Conservation (phyloP, 2,329 filamentous ascomycete species). For the Tolypocladium ovalisporum region DNA sequence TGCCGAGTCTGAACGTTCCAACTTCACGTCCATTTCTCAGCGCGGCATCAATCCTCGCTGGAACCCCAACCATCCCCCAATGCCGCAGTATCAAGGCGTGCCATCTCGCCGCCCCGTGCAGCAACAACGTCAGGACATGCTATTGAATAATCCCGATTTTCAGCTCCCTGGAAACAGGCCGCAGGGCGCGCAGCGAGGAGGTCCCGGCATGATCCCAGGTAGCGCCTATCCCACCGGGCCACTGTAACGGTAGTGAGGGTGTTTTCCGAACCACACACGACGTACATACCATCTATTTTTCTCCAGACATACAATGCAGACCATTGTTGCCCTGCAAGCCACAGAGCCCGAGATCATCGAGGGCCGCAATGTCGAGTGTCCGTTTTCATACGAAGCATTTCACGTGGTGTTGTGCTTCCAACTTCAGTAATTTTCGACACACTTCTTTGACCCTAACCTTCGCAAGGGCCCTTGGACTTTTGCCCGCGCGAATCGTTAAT, state of each 20-base stretch:
- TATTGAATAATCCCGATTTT: conserved; percentile 84
- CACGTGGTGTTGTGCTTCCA: neutral
- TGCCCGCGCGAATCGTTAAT: neutral
- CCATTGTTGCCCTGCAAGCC: neutral
- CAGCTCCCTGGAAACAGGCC: conserved; percentile 45
- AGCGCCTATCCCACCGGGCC: conserved; percentile 36
- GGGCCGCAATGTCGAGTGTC: neutral
- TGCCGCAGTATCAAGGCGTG: conserved; percentile 30
- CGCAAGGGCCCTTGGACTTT: too few species aligned
- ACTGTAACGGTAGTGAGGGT: neutral
- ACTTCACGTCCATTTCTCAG: conserved; percentile 86
- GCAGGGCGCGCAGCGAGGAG: conserved; percentile 12
- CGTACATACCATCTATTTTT: conserved; percentile 2
- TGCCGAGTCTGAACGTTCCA: conserved; percentile 66
- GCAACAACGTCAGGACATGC: conserved; percentile 57
- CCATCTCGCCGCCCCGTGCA: conserved; percentile 35
- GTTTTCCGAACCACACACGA: conserved; percentile 8
- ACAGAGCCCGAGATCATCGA: neutral
- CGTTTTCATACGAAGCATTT: neutral
- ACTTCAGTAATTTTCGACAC: neutral
- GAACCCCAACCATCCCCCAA: conserved; percentile 45
- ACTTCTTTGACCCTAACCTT: neutral
- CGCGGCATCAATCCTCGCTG: conserved; percentile 81
- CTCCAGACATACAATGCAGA: neutral
- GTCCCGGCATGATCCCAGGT: conserved; percentile 37